Evolutionary conservation across 164 flowering plant species (phyloP), one percentile per base, ranked within the genome.

Genomic region (Taxillus chinensis): DNA sequence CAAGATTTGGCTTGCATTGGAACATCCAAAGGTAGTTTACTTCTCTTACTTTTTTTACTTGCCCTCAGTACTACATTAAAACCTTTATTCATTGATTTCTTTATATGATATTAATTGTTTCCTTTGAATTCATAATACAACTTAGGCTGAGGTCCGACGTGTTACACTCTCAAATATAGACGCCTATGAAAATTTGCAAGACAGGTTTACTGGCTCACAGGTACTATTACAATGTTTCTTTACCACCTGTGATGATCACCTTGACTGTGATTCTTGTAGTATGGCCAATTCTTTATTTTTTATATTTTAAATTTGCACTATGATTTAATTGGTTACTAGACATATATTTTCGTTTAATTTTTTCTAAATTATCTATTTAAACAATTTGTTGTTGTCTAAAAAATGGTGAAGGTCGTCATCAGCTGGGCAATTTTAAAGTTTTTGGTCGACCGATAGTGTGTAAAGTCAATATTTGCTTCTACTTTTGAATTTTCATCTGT

Each of bases 1-100:
- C 55, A 90, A 82, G 62, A 43, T 87, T 57, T 88, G 85, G 92
- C 82, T 86, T 68, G 75, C 81, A 2, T 71, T 90, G 64, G 88
- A 88, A 65, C 98, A 93, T 74, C 96, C 98, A 16, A 87, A 84
- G 95, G 98, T 89, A 37, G 5, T 7, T 38, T 37, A 10, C n/a
- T 57, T 12, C 13, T 56, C n/a, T 9, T 38, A 2, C 9, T 38
- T 55, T 4, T 55, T 55, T 17, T 39, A 55, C 4, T 4, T 17
- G 1, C 5, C 8, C 6, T 55, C 10, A 9, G 8, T 48, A 8
- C 4, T 48, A 2, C 51, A 4, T 12, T 11, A 14, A 11, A 48
- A 8, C 4, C 1, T 8, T 48, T 48, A 4, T 48, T 48, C 4
- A 8, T 48, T 48, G 51, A 5, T 4, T n/a, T 37, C 9, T 62